Evolutionary conservation across 2,329 filamentous ascomycete genomes (phyloP), one percentile per base, ranked within the genome.

Genomic region (Penicillium thymicola): DNA sequence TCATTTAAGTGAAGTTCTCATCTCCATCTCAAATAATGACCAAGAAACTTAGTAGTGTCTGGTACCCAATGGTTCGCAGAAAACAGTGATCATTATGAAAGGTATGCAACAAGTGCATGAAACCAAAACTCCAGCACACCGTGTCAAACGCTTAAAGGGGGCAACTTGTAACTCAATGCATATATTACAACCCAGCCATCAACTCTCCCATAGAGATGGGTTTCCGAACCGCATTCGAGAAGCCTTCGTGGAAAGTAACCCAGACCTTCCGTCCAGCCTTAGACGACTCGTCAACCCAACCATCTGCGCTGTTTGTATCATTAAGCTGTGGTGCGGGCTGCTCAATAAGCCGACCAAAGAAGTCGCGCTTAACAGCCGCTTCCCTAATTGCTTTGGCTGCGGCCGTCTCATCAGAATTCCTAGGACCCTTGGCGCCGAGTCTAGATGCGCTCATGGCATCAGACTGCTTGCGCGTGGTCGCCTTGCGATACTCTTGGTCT

Each of bases 191-290:
- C 13, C 76, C 75, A 18, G 71, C 72, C 79, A 96, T 76, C 66
- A 97, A 83, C 72, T 96, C 92, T 59, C 84, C 82, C 71, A 96
- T 72, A 9, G 89, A 89, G 59, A 97, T 86, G 2, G 91, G 90
- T 72, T 96, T 96, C 72, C 89, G 82, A 59, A 97, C 92, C 11
- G 92, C 92, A 80, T 97, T 96, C 54, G 91, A 94, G 70, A 91
- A 86, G 0, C 92, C 92, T 76, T 97, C 92, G 67, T 96, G 87
- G 72, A 87, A 97, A 61, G 85, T 93, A 41, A 96, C 86, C 92
- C 92, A 96, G 4, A 92, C 88, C 65, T 87, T 84, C 48, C 79
- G 81, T 46, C 82, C 82, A 54, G 69, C 66, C 54, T 72, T 71
- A 5, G 65, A 69, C 42, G 70, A 62, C 59, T 75, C 76, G 51